phyloP scores from a whole-genome alignment of 2,329 filamentous ascomycete species.

The Monosporascus sp. region DNA sequence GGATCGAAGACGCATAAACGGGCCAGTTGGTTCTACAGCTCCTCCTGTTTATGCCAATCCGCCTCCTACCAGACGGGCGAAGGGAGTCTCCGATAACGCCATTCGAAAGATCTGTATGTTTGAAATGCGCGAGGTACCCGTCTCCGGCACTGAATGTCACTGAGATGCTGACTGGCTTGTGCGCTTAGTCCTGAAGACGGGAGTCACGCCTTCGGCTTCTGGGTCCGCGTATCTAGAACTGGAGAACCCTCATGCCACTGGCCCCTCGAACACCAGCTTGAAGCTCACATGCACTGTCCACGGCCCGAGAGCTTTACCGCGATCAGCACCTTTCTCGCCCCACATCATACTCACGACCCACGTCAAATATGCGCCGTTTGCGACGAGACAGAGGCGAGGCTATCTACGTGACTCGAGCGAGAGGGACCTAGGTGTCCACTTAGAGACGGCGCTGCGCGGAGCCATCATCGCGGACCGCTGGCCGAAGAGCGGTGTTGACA shows the following conservation, averaged over 20 bases:
- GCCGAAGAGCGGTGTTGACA: conserved; percentile 98
- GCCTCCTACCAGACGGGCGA: conserved; percentile 41
- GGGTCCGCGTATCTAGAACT: conserved; percentile 84
- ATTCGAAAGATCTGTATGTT: conserved; percentile 81
- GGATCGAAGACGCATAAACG: conserved; percentile 87
- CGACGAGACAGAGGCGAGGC: conserved; percentile 73
- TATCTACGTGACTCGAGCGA: conserved; percentile 84
- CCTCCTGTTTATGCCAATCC: conserved; percentile 63
- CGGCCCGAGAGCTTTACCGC: conserved; percentile 83
- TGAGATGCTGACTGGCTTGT: conserved; percentile 1
- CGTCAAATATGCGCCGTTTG: conserved; percentile 95
- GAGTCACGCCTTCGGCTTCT: conserved; percentile 85
- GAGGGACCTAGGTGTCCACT: conserved; percentile 81
- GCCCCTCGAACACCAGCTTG: conserved; percentile 58
- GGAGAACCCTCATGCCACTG: conserved; percentile 40
- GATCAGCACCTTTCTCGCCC: conserved; percentile 85
- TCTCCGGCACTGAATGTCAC: neutral
- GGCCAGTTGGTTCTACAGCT: conserved; percentile 70
- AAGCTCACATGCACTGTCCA: conserved; percentile 93
- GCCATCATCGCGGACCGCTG: conserved; percentile 89
- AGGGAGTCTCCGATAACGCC: conserved; percentile 59
- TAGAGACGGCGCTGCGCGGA: conserved; percentile 85
- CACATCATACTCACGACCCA: conserved; percentile 89
- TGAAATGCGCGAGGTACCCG: neutral
- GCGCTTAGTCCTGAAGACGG: conserved; percentile 76